Percentiles rank a stretch among this genome's conserved stretches.
These are phyloP conservation scores for Xylaria sp. DNA, from an alignment of 2,329 filamentous ascomycete genomes.

Conservation along the genomic window DNA sequence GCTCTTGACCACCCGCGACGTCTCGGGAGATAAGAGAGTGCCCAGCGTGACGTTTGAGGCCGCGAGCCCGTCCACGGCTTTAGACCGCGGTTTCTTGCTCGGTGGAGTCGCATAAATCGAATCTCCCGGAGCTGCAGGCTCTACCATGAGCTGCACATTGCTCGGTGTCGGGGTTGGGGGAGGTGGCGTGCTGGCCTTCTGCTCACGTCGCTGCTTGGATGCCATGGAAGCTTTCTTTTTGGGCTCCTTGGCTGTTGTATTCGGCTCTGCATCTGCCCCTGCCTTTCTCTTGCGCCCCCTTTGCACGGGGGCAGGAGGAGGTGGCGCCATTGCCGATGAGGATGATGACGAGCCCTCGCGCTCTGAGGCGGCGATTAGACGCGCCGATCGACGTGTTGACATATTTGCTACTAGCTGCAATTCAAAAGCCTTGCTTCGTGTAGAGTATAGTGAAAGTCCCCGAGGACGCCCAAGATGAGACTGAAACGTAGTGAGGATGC, in stretches of 20 bases:
- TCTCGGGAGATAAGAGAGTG: slow-evolving; percentile 75
- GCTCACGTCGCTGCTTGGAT: slow-evolving; percentile 46
- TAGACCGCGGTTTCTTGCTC: slow-evolving; percentile 55
- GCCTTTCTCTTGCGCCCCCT: slow-evolving; percentile 52
- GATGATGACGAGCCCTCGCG: slow-evolving; percentile 29
- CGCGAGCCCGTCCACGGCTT: slow-evolving; percentile 65
- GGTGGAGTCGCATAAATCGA: slow-evolving; percentile 43
- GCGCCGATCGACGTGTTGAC: slow-evolving; percentile 49
- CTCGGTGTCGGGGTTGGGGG: slow-evolving; percentile 62
- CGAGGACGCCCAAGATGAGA: slow-evolving; percentile 7
- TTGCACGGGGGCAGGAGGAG: slow-evolving; percentile 40
- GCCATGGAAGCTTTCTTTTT: slow-evolving; percentile 31
- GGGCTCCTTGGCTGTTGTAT: slow-evolving; percentile 4
- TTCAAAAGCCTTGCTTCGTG: neutral
- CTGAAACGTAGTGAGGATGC: neutral
- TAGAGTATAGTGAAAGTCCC: slow-evolving; percentile 6
- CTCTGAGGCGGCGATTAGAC: slow-evolving; percentile 46
- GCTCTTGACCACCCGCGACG: slow-evolving; percentile 70
- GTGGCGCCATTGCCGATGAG: slow-evolving; percentile 38
- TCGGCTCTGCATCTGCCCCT: slow-evolving; percentile 23
- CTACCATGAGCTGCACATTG: slow-evolving; percentile 55
- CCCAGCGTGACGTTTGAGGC: slow-evolving; percentile 75
- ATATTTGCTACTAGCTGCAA: slow-evolving; percentile 42
- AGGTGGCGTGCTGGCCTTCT: slow-evolving; percentile 45
- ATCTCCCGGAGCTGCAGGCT: slow-evolving; percentile 42